Percentiles rank a stretch among this genome's conserved stretches.
Evolutionary conservation across 352 stramenopile genomes (phyloP).

Genomic region (Halophytophthora batemanensis): DNA sequence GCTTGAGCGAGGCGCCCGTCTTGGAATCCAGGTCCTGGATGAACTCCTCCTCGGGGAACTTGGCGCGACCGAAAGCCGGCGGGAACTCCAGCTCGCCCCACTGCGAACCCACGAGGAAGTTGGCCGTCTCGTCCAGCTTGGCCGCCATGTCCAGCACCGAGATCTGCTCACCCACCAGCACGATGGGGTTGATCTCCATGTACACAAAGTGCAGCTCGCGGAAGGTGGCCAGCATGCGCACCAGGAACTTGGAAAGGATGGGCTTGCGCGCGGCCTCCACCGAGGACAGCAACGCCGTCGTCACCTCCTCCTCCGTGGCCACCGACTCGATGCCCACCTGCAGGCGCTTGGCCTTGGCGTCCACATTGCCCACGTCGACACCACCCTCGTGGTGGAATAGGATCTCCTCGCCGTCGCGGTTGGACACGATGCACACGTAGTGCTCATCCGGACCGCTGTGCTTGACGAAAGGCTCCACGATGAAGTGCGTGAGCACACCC

Average conservation of each 20-base stretch:
- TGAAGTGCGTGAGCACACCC: slow-evolving; percentile 95
- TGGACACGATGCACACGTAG: slow-evolving; percentile 96
- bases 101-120: slow-evolving; percentile 90
- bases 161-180: slow-evolving; percentile 90
- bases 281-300: slow-evolving; percentile 62
- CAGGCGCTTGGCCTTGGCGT: slow-evolving; percentile 91
- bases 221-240: slow-evolving; percentile 91
- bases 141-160: slow-evolving; percentile 95
- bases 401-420: slow-evolving; percentile 94
- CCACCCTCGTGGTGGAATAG: slow-evolving; percentile 95
- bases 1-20: slow-evolving; percentile 95
- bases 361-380: slow-evolving; percentile 95
- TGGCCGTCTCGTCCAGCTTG: slow-evolving; percentile 96
- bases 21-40: slow-evolving; percentile 94
- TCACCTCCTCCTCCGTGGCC: slow-evolving; percentile 74
- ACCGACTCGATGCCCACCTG: slow-evolving; percentile 80
- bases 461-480: slow-evolving; percentile 96
- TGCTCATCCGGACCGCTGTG: slow-evolving; percentile 93
- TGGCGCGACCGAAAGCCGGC: slow-evolving; percentile 92
- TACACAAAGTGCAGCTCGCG: slow-evolving; percentile 96
- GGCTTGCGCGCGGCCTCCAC: slow-evolving; percentile 77
- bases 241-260: slow-evolving; percentile 88
- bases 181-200: slow-evolving; percentile 98
- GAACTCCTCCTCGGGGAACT: slow-evolving; percentile 96
- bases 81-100: slow-evolving; percentile 96